Base-by-base conservation (phyloP, 1,139 yeast genomes). In the Zygotorulaspora mrakii region DNA sequence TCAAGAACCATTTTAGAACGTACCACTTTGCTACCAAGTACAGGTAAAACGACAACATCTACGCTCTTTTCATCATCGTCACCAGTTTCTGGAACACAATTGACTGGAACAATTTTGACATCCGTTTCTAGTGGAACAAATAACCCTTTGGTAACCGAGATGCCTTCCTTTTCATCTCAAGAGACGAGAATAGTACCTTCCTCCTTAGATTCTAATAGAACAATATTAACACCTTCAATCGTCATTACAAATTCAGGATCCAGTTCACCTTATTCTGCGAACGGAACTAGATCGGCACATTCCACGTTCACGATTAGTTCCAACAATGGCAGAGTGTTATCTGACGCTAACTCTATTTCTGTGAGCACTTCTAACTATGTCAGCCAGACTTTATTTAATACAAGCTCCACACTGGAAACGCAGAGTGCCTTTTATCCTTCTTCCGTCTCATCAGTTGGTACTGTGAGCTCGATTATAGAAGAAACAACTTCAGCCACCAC, bases 61-160 rank as follows among this genome's bases (percentile, higher is more conserved):
- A 43, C 52, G 10, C 17, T 55, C n/a, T 54, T 42, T 37, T 40
- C 50, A 10, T 49, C 58, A 10, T 40, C 59, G 3, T 32, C 43
- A 2, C 18, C 47, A 5, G 47, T 42, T 14, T 45, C 28, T 13
- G 28, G 32, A 4, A 20, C 40, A 8, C 31, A 36, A 21, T 17
- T 37, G 8, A 33, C 33, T 10, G 59, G 58, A 24, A 43, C 55
- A 1, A 35, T 44, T 11, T 38, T 49, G 11, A 44, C 53, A 9
- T 39, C 57, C 12, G 35, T 46, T 17, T 32, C 52, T 7, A 43
- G 50, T 3, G 43, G 46, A 3, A 35, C 51, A 12, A 31, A 27
- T 4, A 46, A 55, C 27, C 64, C 65, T 28, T 40, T 56, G 39
- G 46, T 55, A 31, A 57, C 59, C 3, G 46, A 49, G 10, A 31